Evolutionary conservation across 2,329 filamentous ascomycete genomes (phyloP).

Genomic region (Bipolaris cookei): DNA sequence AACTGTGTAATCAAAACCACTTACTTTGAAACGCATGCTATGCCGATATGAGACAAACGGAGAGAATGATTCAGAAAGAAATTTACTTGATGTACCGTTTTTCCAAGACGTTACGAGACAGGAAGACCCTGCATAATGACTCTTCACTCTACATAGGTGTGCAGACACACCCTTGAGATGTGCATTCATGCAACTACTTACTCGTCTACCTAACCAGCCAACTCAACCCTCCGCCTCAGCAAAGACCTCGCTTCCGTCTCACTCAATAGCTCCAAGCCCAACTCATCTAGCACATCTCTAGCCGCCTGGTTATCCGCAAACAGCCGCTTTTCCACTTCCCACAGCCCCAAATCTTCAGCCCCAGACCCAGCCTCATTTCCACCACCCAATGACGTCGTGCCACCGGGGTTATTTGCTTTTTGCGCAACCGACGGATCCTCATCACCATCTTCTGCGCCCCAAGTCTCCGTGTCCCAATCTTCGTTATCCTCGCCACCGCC

Average conservation of each 20-base stretch:
- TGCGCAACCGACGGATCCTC: slow-evolving; percentile 19
- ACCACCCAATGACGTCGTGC: slow-evolving; percentile 9
- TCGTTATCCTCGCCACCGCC: slow-evolving; percentile 23
- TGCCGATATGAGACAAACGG: no score
- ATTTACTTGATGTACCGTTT: no score
- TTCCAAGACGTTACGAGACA: no score
- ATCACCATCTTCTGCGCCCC: slow-evolving; percentile 43
- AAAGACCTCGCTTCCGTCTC: slow-evolving; percentile 71
- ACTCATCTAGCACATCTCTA: slow-evolving; percentile 63
- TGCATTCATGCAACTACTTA: no score
- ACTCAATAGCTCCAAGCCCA: slow-evolving; percentile 66
- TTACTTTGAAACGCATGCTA: no score
- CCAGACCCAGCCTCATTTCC: slow-evolving; percentile 23
- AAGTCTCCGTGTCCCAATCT: slow-evolving; percentile 40
- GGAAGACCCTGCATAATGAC: no score
- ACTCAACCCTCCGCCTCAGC: slow-evolving; percentile 70
- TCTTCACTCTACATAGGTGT: no score
- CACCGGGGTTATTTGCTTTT: slow-evolving; percentile 23
- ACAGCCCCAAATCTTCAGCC: slow-evolving; percentile 45
- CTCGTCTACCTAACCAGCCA: slow-evolving; percentile 35
- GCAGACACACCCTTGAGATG: no score
- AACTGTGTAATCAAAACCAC: no score
- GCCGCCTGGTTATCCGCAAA: slow-evolving; percentile 57
- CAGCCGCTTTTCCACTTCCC: slow-evolving; percentile 55
- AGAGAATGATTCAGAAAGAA: no score